phyloP scores from a whole-genome alignment of 139 green algal species.

The Tetratostichococcus sp. region DNA sequence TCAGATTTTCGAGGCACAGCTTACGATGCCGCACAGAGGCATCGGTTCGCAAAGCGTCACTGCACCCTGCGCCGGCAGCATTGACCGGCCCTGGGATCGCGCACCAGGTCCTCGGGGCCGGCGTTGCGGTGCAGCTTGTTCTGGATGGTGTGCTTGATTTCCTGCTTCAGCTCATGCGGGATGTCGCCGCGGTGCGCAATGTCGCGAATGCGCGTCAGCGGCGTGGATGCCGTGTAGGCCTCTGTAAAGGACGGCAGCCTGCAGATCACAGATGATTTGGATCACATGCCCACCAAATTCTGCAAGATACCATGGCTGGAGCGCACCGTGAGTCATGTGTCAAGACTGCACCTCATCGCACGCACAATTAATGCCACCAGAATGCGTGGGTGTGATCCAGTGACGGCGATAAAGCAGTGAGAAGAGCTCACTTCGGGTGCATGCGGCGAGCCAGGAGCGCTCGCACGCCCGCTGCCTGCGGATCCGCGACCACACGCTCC shows the following conservation, averaged over 20 bases:
- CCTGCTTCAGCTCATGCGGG: constrained; percentile 79
- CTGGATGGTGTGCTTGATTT: constrained; percentile 99
- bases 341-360: too few relatives aligned
- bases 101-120: constrained; percentile 87
- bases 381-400: too few relatives aligned
- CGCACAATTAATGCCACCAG: too few relatives aligned
- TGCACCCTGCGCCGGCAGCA: too few relatives aligned
- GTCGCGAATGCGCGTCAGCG: constrained; percentile 95
- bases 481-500: constrained; percentile 69
- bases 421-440: constrained; percentile 32
- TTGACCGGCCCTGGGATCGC: too few relatives aligned
- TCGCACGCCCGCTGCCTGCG: neutral
- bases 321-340: too few relatives aligned
- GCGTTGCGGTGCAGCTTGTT: constrained; percentile 99
- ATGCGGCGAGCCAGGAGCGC: constrained; percentile 61
- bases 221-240: constrained; percentile 77
- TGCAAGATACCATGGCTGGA: too few relatives aligned
- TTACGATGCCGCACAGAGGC: too few relatives aligned
- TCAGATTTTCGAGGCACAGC: too few relatives aligned
- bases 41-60: too few relatives aligned
- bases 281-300: too few relatives aligned
- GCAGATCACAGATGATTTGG: constrained; percentile 1
- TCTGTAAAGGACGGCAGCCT: constrained; percentile 87
- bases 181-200: constrained; percentile 88
- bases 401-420: neutral